These are phyloP conservation scores for Medicago ruthenica DNA, from an alignment of 306 rosid species.

Conservation along the genomic window DNA sequence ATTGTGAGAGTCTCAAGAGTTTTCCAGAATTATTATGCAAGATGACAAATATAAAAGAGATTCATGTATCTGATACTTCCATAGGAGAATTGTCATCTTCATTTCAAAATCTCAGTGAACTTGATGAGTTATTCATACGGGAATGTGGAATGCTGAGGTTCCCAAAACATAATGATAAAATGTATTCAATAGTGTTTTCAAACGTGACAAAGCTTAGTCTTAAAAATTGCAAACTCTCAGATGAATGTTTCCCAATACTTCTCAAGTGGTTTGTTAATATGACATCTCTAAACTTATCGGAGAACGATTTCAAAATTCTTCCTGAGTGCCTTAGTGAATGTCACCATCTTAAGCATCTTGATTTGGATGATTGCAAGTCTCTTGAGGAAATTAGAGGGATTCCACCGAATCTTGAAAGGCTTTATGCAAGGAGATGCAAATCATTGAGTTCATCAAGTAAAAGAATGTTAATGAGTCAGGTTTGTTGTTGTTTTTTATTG, in stretches of 20 bases:
- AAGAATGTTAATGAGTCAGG: background rate
- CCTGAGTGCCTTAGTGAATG: slow-evolving; percentile 5
- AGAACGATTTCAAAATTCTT: no score
- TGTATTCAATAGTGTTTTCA: background rate
- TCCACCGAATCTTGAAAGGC: background rate
- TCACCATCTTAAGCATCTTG: accelerated
- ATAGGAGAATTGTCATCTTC: slow-evolving; percentile 22
- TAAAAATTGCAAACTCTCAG: accelerated
- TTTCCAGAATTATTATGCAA: slow-evolving; percentile 26
- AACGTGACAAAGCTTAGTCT: accelerated
- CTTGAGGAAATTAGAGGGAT: slow-evolving; percentile 29
- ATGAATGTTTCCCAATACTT: no score
- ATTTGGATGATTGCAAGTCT: background rate
- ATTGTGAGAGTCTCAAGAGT: background rate
- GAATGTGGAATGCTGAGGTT: no score
- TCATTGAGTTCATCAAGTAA: background rate
- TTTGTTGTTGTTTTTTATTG: background rate
- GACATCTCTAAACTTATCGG: no score
- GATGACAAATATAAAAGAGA: background rate
- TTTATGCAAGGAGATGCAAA: background rate
- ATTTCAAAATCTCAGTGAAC: slow-evolving; percentile 10
- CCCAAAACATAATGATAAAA: no score
- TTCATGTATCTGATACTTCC: accelerated
- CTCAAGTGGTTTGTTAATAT: no score
- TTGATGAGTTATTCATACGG: accelerated